These are phyloP conservation scores for Fremontodendron californicum DNA, from an alignment of 345 rosid species.

Conservation along the genomic window DNA sequence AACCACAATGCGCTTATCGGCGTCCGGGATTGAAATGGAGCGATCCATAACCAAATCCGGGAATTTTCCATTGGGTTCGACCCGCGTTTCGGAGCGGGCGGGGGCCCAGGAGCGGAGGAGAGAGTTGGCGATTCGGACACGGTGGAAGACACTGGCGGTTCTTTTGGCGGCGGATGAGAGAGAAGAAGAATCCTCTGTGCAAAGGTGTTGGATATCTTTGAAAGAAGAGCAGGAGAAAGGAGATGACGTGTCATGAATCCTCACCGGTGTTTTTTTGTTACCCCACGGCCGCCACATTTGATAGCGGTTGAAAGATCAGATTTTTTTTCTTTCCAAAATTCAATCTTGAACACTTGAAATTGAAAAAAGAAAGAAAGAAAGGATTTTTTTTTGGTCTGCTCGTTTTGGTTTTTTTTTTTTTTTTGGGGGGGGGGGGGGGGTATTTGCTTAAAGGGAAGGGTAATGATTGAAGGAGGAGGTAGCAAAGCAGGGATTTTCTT, in stretches of 20 bases:
- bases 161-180: slow-evolving; percentile 15
- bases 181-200: slow-evolving; percentile 31
- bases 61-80: slow-evolving; percentile 10
- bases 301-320: slow-evolving; percentile 16
- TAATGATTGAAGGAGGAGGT: slow-evolving; percentile 2
- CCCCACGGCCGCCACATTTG: slow-evolving; percentile 91
- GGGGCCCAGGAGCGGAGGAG: slow-evolving; percentile 45
- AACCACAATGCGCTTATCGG: slow-evolving; percentile 59
- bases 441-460: neutral
- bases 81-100: slow-evolving; percentile 18
- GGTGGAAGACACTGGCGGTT: slow-evolving; percentile 51
- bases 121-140: slow-evolving; percentile 48
- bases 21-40: slow-evolving; percentile 37
- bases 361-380: neutral
- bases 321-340: neutral
- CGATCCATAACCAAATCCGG: slow-evolving; percentile 18
- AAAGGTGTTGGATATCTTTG: slow-evolving; percentile 64
- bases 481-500: slow-evolving; percentile 1
- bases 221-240: slow-evolving; percentile 54
- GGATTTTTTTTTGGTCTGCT: neutral
- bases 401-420: neutral
- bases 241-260: slow-evolving; percentile 37
- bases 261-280: slow-evolving; percentile 43
- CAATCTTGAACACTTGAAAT: neutral
- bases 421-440: neutral